Base-by-base conservation (phyloP, 2,329 filamentous ascomycete genomes). In the Ophiostoma pallidulum region DNA sequence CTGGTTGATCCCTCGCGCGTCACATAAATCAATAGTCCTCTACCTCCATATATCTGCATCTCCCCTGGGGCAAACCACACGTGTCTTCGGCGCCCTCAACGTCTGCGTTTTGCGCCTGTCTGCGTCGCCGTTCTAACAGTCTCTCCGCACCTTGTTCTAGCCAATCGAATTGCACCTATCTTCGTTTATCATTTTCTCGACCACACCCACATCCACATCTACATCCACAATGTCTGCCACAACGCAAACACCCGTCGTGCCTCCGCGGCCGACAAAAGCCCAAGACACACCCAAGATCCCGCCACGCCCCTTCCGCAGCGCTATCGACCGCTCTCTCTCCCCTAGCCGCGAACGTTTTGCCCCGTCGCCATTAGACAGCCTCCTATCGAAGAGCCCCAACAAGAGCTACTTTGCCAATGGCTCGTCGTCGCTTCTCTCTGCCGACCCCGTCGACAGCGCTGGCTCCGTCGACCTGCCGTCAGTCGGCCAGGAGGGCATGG, bases 401-500 rank as follows among this genome's bases (percentile, higher is more conserved):
- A 57, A 62, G 50, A 61, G 57, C 45, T 57, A 57, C 36, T 66
- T 58, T 38, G 58, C 60, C 55, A 59, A 63, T 54, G 63, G 49
- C 36, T 22, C 33, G 12, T 22, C 33, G 12, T 48, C 47, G 4
- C 26, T 31, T 5, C 45, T 54, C 16, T 37, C 51, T 1, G 41
- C 60, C 43, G 69, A 74, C 37, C 64, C 67, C 33, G 62, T 74
- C 53, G 67, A 74, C 36, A 84, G 87, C 43, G 79, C 85, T 31
- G 77, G 80, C 41, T 94, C 86, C 60, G 86, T 95, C 48, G 77
- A 78, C 29, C 76, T 96, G 61, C 91, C 91, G 14, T 85, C 85
- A 1, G 75, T 95, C 47, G 91, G 91, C 49, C 82, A 96, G 62
- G 91, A 96, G 68, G 91, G 91, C 53, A 80, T 74, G 56, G 91